Base-by-base conservation (phyloP, 2,329 filamentous ascomycete species). In the Trichoderma endophyticum region DNA sequence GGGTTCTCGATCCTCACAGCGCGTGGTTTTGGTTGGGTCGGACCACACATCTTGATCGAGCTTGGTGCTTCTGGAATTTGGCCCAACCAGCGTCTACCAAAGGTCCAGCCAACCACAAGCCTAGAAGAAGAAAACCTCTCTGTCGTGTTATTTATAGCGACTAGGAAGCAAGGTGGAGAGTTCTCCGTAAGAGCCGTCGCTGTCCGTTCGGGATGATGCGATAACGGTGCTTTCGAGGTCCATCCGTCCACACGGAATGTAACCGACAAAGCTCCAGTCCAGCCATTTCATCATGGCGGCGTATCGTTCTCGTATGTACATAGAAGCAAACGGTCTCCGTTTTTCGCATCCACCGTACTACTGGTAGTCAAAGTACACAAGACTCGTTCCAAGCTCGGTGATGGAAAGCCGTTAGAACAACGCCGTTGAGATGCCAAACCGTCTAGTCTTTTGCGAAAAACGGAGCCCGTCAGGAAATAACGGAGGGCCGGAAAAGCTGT, bases 91-190 rank as follows among this genome's bases (percentile, higher is more conserved):
- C 59, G 32, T 14, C 59, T 36, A 1, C 24, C 32, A 36, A 26
- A 34, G 9, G 4, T 24, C 59, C 59, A 36, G 14, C 68, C 60
- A 71, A 63, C 34, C 68, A 61, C 26, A 11, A 8, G 9, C 24
- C 32, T 26, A 59, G 30, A 62, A 57, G 26, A 18, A 24, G 7
- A 65, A 15, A 28, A 21, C 12, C 14, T 14, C 34, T 6, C 2
- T 24, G 48, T 54, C 48, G 48, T 51, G 48, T 54, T 71, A 56
- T 71, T 71, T 57, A 64, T 70, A 70, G 68, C 66, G 18, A 57
- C 65, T 68, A 36, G 8, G 9, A 39, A 39, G 15, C 5, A 18
- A 39, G 36, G 36, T 39, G 36, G 36, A 48, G 18, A 21, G 43
- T 11, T 21, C 39, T 43, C 39, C 39, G 39, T n/a, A n/a, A 39